A percentile compares a stretch with the other conserved stretches of the same genome.
phyloP scores from a whole-genome alignment of 192 early-diverging fungal genomes.

The Backusella liffmaniae region DNA sequence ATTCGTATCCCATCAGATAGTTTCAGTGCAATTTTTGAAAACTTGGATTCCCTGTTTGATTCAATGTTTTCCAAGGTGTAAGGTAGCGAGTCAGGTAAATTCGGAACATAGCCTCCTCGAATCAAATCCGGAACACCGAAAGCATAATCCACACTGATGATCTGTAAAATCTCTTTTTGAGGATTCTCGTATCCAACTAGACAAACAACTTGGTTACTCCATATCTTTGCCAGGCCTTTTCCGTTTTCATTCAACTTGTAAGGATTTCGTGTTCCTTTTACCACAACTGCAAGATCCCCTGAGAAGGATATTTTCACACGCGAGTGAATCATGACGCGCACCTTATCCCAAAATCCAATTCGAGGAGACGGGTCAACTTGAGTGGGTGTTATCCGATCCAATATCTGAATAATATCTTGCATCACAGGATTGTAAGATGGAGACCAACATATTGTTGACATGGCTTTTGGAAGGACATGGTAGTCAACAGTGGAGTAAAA shows the following conservation, averaged over 20 bases:
- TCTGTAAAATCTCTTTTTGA: slow-evolving; percentile 35
- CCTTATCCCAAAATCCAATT: slow-evolving; percentile 38
- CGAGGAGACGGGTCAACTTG: slow-evolving; percentile 31
- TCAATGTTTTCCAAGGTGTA: slow-evolving; percentile 3
- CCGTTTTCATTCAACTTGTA: slow-evolving; percentile 28
- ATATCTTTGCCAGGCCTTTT: slow-evolving; percentile 35
- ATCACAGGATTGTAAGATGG: slow-evolving; percentile 34
- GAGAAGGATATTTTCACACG: slow-evolving; percentile 16
- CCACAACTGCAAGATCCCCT: slow-evolving; percentile 28
- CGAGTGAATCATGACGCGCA: slow-evolving; percentile 33
- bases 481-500: slow-evolving; percentile 37
- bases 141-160: slow-evolving; percentile 32
- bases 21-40: slow-evolving; percentile 29
- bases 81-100: neutral
- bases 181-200: slow-evolving; percentile 33
- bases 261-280: slow-evolving; percentile 35
- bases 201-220: slow-evolving; percentile 26
- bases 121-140: slow-evolving; percentile 37
- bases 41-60: neutral
- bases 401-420: slow-evolving; percentile 24
- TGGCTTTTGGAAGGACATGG: slow-evolving; percentile 6
- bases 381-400: slow-evolving; percentile 28
- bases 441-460: slow-evolving; percentile 30
- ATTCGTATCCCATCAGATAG: slow-evolving; percentile 31
- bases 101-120: neutral